Percentiles rank a stretch among this genome's conserved stretches.
Evolutionary conservation across 2,329 filamentous ascomycete species (phyloP).

Genomic region (Botryosphaeria agaves): DNA sequence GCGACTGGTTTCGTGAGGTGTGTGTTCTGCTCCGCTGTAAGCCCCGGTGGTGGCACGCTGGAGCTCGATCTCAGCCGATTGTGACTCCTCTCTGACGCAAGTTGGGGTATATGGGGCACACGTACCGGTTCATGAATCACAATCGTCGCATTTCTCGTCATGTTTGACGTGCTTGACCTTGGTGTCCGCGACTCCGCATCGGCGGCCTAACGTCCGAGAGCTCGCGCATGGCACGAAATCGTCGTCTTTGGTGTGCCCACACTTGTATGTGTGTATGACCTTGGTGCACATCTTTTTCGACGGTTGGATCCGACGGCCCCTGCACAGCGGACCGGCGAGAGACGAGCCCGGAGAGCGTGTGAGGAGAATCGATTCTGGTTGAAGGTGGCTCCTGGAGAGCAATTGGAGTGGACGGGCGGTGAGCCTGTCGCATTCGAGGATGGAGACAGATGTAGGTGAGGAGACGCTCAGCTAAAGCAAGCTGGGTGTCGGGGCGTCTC

Average conservation of each 20-base stretch:
- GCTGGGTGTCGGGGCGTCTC: too few species aligned
- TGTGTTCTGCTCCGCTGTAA: neutral
- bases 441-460: neutral
- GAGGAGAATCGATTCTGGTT: neutral
- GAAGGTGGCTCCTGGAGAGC: neutral
- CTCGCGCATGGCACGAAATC: conserved; percentile 28
- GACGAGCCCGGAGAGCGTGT: neutral
- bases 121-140: conserved; percentile 24
- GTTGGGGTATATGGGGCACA: too few species aligned
- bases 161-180: conserved; percentile 29
- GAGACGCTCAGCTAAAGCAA: neutral
- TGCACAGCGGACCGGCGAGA: conserved; percentile 5
- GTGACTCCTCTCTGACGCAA: too few species aligned
- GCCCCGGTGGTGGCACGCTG: neutral
- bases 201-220: conserved; percentile 23
- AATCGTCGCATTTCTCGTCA: conserved; percentile 28
- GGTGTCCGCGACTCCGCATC: conserved; percentile 22
- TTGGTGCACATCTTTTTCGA: conserved; percentile 31
- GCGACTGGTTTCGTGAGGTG: neutral
- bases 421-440: neutral
- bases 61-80: neutral
- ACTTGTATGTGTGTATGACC: conserved; percentile 29
- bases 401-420: neutral
- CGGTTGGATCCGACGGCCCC: too few species aligned
- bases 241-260: conserved; percentile 24